Evolutionary conservation across 2,329 filamentous ascomycete species (phyloP).

Genomic region (Trichoderma polysporum): DNA sequence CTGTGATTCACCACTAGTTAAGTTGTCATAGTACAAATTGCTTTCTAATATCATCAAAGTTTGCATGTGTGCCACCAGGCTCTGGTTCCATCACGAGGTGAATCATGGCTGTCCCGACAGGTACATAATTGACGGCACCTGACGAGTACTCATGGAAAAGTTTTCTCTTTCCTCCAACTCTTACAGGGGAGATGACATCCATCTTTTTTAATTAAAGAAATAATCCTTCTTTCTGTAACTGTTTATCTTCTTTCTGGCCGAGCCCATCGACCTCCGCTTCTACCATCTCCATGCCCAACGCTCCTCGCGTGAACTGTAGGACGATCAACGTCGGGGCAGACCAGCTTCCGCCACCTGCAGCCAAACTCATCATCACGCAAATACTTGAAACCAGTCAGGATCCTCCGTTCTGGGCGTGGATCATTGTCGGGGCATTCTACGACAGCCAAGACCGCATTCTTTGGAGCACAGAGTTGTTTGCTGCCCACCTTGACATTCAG

Average conservation of each 20-base stretch:
- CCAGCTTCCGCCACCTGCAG: constrained; percentile 46
- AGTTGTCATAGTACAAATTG: not conserved
- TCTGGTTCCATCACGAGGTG: not conserved
- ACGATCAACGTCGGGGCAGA: constrained; percentile 32
- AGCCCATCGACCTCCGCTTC: not conserved
- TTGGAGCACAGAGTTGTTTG: constrained; percentile 49
- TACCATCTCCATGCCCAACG: constrained; percentile 25
- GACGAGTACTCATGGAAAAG: not conserved
- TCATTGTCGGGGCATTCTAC: constrained; percentile 49
- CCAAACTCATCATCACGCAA: constrained; percentile 47
- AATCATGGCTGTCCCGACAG: constrained; percentile 7
- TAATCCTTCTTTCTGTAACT: not conserved
- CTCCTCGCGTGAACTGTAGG: constrained; percentile 23
- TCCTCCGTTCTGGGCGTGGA: constrained; percentile 44
- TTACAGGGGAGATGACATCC: not conserved
- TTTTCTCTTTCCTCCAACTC: not conserved
- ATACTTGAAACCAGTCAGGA: constrained; percentile 36
- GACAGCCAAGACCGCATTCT: constrained; percentile 41
- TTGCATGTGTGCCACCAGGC: not conserved
- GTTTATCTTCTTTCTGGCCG: not conserved
- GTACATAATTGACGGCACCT: constrained; percentile 10
- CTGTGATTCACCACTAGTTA: constrained; percentile 11
- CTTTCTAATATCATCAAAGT: not conserved
- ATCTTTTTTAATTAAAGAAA: not conserved
- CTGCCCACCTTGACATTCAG: constrained; percentile 33